A percentile compares a stretch with the other conserved stretches of the same genome.
These are phyloP conservation scores for Ceratocystis albifundus DNA, from an alignment of 2,329 filamentous ascomycete species.

Conservation along the genomic window DNA sequence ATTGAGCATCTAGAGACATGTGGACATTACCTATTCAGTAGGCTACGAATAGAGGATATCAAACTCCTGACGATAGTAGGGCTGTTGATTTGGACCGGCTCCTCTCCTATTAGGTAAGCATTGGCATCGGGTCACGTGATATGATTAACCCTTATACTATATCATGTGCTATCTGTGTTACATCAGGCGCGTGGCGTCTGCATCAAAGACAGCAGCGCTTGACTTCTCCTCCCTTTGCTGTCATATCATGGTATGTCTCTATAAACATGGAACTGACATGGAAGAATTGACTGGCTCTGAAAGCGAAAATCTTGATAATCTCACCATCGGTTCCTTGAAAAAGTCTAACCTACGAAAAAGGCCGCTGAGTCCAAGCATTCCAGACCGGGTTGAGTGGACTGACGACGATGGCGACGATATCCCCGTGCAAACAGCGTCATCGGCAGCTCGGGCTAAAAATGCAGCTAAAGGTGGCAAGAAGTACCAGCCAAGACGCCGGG, in stretches of 20 bases:
- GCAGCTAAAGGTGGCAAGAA: not conserved
- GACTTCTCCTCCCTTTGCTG: not conserved
- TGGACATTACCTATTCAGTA: not conserved
- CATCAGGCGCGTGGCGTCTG: not conserved
- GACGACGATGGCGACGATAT: slow-evolving; percentile 18
- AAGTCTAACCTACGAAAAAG: not conserved
- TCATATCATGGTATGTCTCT: not conserved
- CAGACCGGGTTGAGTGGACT: slow-evolving; percentile 16
- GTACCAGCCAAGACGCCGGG: not conserved
- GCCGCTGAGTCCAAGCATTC: not conserved
- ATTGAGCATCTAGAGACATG: too few species aligned
- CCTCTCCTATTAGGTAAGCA: not conserved
- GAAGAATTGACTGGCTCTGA: slow-evolving; percentile 10
- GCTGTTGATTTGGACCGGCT: too few species aligned
- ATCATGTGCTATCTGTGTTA: not conserved
- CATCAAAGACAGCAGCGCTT: not conserved
- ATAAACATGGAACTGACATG: not conserved
- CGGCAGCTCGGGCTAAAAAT: not conserved
- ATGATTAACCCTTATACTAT: not conserved
- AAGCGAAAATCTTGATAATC: not conserved
- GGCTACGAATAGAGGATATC: too few species aligned
- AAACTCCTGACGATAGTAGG: too few species aligned
- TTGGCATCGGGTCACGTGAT: not conserved
- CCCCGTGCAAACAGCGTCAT: not conserved
- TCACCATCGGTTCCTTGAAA: not conserved